Evolutionary conservation across 148 eudicot genomes (phyloP).

Genomic region (Rhododendron ferrugineum): DNA sequence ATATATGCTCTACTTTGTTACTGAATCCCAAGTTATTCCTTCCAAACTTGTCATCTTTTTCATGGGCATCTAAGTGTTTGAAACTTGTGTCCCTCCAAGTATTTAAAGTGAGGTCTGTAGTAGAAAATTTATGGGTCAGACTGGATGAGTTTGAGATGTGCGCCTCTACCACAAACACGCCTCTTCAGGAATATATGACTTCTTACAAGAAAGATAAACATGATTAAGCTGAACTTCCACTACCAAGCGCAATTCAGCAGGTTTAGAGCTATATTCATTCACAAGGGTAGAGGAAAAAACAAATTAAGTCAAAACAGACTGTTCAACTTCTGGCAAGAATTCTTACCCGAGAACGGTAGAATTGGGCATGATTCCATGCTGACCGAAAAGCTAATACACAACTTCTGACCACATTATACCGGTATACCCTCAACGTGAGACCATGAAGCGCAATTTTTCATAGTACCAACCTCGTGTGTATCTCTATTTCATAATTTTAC

Average conservation of each 20-base stretch:
- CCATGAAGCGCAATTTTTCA: not conserved
- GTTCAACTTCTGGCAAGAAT: not conserved
- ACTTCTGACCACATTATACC: not conserved
- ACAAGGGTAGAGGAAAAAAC: not conserved
- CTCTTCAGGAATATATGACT: not conserved
- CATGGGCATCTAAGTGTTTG: not conserved
- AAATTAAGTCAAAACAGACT: not conserved
- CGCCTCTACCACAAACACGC: not conserved
- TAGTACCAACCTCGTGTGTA: not conserved
- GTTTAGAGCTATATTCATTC: not conserved
- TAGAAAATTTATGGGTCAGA: not conserved
- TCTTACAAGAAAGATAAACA: not conserved
- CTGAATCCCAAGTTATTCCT: not conserved
- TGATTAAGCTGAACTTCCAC: not conserved
- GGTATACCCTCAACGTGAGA: not conserved
- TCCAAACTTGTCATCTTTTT: not conserved
- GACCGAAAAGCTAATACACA: not conserved
- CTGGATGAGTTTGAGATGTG: not conserved
- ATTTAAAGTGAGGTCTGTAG: not conserved
- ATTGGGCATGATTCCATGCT: slow-evolving; percentile 3
- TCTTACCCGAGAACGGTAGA: slow-evolving; percentile 2
- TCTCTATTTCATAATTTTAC: not conserved
- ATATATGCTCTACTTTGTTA: not conserved
- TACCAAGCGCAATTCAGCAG: not conserved
- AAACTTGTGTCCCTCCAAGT: not conserved